Conservation (phyloP, 176 grass and related monocot genomes). For the Tillandsia leiboldiana region DNA sequence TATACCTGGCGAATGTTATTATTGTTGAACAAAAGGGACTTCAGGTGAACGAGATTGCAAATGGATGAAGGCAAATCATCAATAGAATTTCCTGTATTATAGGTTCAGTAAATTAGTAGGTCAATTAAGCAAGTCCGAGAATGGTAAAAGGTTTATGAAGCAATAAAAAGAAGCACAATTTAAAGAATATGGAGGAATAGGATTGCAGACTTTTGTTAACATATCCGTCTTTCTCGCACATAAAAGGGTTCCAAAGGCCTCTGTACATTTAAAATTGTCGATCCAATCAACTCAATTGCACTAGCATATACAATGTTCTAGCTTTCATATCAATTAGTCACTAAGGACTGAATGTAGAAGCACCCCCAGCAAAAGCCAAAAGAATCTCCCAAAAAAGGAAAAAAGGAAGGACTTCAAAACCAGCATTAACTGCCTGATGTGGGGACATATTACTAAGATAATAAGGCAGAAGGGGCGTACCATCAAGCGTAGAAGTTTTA, state of each 20-base stretch:
- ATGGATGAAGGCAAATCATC: constrained; percentile 63
- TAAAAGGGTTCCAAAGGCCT: no score
- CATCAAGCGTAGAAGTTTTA: no score
- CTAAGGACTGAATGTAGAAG: no score
- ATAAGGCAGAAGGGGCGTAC: no score
- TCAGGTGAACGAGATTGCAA: constrained; percentile 67
- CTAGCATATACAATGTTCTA: not conserved
- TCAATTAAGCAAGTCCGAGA: not conserved
- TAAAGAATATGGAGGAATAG: not conserved
- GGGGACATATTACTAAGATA: no score
- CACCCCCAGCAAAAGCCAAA: no score
- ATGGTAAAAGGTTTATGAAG: no score
- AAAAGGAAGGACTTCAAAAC: no score
- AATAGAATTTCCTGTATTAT: constrained; percentile 59
- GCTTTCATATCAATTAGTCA: not conserved
- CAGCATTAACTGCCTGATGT: no score
- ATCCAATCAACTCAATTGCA: not conserved
- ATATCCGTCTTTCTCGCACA: no score
- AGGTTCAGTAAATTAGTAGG: not conserved
- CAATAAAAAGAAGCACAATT: not conserved
- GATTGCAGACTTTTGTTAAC: not conserved
- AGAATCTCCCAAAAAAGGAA: no score
- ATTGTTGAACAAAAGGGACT: constrained; percentile 63
- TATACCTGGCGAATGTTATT: constrained; percentile 75
- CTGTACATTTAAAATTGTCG: no score